These are phyloP conservation scores for Cordia subcordata DNA, from an alignment of 257 asterid species.

Conservation along the genomic window DNA sequence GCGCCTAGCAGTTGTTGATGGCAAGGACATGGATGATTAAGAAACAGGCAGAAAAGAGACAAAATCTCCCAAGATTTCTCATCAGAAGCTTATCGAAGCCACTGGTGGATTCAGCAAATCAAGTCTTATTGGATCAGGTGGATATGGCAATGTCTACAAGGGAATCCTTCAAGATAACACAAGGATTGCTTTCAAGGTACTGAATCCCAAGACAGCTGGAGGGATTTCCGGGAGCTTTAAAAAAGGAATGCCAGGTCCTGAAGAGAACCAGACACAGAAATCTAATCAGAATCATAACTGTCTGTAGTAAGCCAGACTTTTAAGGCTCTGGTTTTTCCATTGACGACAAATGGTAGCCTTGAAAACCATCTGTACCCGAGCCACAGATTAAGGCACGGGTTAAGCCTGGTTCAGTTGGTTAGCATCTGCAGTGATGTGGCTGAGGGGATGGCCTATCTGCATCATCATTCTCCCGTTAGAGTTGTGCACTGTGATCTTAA, in stretches of 20 bases:
- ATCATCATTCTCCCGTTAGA: conserved; percentile 60
- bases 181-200: conserved; percentile 60
- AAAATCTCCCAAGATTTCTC: conserved; percentile 61
- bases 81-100: conserved; percentile 58
- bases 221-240: conserved; percentile 48
- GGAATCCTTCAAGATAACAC: conserved; percentile 62
- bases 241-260: conserved; percentile 75
- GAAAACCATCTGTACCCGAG: conserved; percentile 58
- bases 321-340: conserved; percentile 79
- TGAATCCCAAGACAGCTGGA: conserved; percentile 28
- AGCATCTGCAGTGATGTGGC: conserved; percentile 73
- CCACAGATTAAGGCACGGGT: conserved; percentile 19
- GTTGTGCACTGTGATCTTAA: conserved; percentile 83
- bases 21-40: conserved; percentile 24
- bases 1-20: conserved; percentile 17
- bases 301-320: conserved; percentile 74
- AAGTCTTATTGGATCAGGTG: conserved; percentile 66
- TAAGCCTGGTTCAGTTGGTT: conserved; percentile 46
- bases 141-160: conserved; percentile 67
- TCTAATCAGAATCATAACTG: conserved; percentile 58
- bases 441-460: conserved; percentile 75
- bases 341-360: conserved; percentile 77
- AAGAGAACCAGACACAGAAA: conserved; percentile 65
- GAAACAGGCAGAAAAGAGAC: conserved; percentile 34
- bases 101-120: conserved; percentile 57